Evolutionary conservation across 2,329 filamentous ascomycete genomes (phyloP).

Genomic region (Helotiales sp.): DNA sequence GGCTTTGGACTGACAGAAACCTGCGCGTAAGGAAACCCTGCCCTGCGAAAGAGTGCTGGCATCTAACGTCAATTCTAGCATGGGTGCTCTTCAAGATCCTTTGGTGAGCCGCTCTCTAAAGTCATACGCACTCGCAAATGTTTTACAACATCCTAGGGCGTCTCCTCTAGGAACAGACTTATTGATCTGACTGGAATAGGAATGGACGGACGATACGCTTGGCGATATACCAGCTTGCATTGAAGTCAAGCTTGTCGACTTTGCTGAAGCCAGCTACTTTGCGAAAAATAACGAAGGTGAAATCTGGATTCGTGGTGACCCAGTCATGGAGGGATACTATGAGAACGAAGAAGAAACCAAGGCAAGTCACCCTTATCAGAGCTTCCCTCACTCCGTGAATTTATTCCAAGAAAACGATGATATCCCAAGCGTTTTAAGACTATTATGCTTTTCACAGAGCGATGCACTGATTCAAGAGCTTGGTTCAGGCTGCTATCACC

Average conservation of each 20-base stretch:
- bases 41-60: conserved; percentile 44
- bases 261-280: conserved; percentile 77
- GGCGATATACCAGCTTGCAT: conserved; percentile 74
- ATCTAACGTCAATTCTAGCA: conserved; percentile 79
- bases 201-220: conserved; percentile 76
- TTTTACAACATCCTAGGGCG: too few relatives aligned
- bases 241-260: conserved; percentile 87
- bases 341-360: conserved; percentile 82
- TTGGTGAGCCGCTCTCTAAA: conserved; percentile 37
- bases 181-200: too few relatives aligned
- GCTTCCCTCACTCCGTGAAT: too few relatives aligned
- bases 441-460: too few relatives aligned
- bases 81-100: conserved; percentile 75
- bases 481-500: too few relatives aligned
- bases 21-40: conserved; percentile 48
- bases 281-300: conserved; percentile 75
- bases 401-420: too few relatives aligned
- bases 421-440: too few relatives aligned
- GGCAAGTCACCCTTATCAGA: too few relatives aligned
- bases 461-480: too few relatives aligned
- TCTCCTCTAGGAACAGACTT: too few relatives aligned
- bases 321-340: conserved; percentile 76
- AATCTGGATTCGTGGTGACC: conserved; percentile 78
- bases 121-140: not conserved
- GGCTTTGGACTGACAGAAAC: conserved; percentile 96